Conservation (phyloP, 2,329 filamentous ascomycete genomes). For the Fusarium sulawesiense region DNA sequence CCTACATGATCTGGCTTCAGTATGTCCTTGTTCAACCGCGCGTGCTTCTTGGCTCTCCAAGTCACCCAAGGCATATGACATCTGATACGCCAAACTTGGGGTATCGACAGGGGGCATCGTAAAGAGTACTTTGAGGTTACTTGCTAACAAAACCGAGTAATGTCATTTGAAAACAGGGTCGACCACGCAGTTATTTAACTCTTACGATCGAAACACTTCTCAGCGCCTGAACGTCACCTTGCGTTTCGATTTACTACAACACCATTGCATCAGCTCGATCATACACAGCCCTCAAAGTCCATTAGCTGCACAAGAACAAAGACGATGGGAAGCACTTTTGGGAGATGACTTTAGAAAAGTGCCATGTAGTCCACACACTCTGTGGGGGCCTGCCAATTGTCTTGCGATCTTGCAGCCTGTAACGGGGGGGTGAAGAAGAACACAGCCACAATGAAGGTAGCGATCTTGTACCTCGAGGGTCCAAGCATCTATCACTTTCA, state of each 20-base stretch:
- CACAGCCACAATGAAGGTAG: not conserved
- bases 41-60: not conserved
- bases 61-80: not conserved
- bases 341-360: not conserved
- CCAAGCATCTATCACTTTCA: not conserved
- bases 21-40: not conserved
- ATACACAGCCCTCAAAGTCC: not conserved
- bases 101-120: constrained; percentile 12
- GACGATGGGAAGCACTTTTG: not conserved
- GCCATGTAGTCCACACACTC: not conserved
- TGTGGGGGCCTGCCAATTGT: not conserved
- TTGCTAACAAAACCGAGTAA: not conserved
- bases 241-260: not conserved
- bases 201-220: not conserved
- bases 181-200: constrained; percentile 8
- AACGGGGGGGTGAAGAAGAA: not conserved
- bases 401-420: constrained; percentile 17
- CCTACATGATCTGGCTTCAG: constrained; percentile 6
- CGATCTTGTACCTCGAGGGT: constrained; percentile 15
- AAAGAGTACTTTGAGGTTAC: constrained; percentile 21
- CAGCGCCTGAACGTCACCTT: not conserved
- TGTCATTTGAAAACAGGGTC: not conserved
- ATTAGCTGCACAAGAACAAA: not conserved
- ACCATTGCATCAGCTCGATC: not conserved
- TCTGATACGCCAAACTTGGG: not conserved